Evolutionary conservation across 169 alveolate genomes (phyloP).

Genomic region (Plasmodium adleri): DNA sequence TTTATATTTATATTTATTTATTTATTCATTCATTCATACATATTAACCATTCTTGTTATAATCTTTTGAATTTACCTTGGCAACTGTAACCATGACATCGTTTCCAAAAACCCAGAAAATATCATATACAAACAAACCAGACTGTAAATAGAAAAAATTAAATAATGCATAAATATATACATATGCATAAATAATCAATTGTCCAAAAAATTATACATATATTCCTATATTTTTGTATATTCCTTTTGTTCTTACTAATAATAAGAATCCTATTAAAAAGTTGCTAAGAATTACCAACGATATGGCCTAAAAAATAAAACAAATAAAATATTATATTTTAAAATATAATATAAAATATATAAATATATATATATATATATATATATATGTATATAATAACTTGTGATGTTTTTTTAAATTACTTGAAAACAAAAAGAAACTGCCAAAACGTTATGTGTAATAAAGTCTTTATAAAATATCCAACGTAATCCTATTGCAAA

Average conservation of each 20-base stretch:
- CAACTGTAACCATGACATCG: slow-evolving; percentile 96
- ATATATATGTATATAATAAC: slow-evolving; percentile 1
- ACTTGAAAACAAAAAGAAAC: slow-evolving; percentile 77
- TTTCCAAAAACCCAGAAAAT: slow-evolving; percentile 96
- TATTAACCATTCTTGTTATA: neutral
- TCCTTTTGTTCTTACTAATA: slow-evolving; percentile 23
- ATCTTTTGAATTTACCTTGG: slow-evolving; percentile 78
- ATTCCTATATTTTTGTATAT: neutral
- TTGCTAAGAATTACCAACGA: slow-evolving; percentile 71
- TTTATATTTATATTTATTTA: neutral
- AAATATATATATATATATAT: neutral
- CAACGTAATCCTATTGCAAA: slow-evolving; percentile 60
- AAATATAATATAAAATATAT: neutral
- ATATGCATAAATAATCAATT: neutral
- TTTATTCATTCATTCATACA: neutral
- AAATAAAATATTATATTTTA: neutral
- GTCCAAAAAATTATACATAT: neutral
- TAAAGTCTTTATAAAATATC: slow-evolving; percentile 66
- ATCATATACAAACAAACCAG: slow-evolving; percentile 93
- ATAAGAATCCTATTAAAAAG: slow-evolving; percentile 64
- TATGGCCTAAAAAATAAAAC: slow-evolving; percentile 35
- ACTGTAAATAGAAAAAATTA: slow-evolving; percentile 18
- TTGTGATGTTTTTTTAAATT: neutral
- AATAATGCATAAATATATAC: neutral
- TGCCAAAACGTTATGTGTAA: slow-evolving; percentile 68